phyloP scores from a whole-genome alignment of 306 rosid genomes.

The Citrullus colocynthis region DNA sequence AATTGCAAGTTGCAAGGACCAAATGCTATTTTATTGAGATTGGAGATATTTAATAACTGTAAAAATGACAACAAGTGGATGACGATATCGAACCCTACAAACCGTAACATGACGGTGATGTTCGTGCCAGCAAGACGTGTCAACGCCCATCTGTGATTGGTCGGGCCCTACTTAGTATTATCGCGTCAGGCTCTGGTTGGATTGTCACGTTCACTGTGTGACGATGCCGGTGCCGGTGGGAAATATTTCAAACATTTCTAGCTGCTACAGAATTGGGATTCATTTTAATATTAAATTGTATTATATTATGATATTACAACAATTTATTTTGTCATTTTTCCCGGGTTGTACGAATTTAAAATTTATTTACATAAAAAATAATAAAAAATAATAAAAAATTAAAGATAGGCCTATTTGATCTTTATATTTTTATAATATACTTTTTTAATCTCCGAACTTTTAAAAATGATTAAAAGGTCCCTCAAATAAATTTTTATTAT shows the following conservation, averaged over 20 bases:
- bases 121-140: background rate
- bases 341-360: too few relatives aligned
- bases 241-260: background rate
- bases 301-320: too few relatives aligned
- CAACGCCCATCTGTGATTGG: background rate
- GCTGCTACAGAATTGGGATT: background rate
- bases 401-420: too few relatives aligned
- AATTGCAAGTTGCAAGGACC: too few relatives aligned
- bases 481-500: too few relatives aligned
- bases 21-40: background rate
- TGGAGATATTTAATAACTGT: background rate
- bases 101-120: background rate
- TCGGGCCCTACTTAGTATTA: background rate
- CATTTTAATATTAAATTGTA: too few relatives aligned
- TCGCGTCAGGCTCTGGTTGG: background rate
- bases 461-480: too few relatives aligned
- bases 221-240: background rate
- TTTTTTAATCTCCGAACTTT: too few relatives aligned
- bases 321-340: too few relatives aligned
- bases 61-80: background rate
- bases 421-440: too few relatives aligned
- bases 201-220: background rate
- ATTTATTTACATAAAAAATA: too few relatives aligned
- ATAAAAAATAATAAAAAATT: too few relatives aligned
- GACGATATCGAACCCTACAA: background rate